phyloP scores from a whole-genome alignment of 495 filamentous ascomycete genomes.

The Penicillium pancosmium region DNA sequence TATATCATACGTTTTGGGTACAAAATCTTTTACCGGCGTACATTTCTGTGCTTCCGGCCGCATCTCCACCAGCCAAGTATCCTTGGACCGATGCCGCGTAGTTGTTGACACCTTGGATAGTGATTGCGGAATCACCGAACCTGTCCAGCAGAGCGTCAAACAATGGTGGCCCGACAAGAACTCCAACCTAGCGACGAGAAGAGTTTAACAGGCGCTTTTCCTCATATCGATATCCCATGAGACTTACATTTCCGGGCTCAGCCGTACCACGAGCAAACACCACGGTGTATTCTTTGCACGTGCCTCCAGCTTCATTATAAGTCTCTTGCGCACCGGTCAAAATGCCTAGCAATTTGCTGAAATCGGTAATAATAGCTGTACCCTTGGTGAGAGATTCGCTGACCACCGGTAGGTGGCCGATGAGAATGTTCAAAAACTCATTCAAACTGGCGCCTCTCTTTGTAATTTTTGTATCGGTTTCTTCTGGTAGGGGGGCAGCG shows the following conservation, averaged over 20 bases:
- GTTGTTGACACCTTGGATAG: background rate
- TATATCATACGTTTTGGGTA: background rate
- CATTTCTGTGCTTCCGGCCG: background rate
- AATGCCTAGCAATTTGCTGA: background rate
- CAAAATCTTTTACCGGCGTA: background rate
- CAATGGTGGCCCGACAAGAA: background rate
- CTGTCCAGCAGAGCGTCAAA: background rate
- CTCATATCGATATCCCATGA: background rate
- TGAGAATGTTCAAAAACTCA: background rate
- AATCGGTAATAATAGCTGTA: background rate
- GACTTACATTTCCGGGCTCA: background rate
- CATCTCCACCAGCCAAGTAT: background rate
- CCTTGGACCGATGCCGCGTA: background rate
- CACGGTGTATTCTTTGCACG: background rate
- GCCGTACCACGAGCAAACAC: background rate
- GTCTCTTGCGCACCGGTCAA: background rate
- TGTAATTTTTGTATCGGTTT: background rate
- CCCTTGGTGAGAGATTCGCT: background rate
- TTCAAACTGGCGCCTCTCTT: background rate
- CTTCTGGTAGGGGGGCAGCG: background rate
- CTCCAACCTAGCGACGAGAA: background rate
- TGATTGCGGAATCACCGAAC: background rate
- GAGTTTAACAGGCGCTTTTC: background rate
- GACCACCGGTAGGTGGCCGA: background rate
- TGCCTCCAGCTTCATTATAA: background rate